Evolutionary conservation across 345 rosid species (phyloP).

Genomic region (Citrus reticulata): DNA sequence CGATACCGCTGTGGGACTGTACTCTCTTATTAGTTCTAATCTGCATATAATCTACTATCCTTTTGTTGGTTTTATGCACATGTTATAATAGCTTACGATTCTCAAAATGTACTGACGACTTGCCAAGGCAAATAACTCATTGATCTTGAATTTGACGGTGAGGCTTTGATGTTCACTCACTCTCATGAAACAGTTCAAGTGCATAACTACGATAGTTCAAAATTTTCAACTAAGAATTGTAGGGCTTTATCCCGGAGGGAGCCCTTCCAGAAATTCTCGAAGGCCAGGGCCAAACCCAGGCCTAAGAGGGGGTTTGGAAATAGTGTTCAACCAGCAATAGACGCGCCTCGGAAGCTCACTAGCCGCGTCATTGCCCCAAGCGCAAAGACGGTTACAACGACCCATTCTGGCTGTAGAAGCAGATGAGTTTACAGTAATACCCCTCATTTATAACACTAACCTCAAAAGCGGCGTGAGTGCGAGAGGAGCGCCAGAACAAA

Average conservation of each 20-base stretch:
- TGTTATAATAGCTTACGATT: too few species aligned
- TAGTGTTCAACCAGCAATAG: background rate
- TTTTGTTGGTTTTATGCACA: too few species aligned
- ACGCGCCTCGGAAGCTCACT: background rate
- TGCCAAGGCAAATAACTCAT: too few species aligned
- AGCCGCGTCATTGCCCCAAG: background rate
- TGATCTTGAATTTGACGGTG: too few species aligned
- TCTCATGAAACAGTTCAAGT: too few species aligned
- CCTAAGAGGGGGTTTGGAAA: background rate
- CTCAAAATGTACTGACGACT: too few species aligned
- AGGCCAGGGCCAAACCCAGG: background rate
- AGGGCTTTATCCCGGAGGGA: background rate
- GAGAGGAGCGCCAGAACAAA: constrained; percentile 17
- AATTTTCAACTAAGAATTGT: background rate
- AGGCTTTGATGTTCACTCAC: too few species aligned
- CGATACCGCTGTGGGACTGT: too few species aligned
- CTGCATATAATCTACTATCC: too few species aligned
- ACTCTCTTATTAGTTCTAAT: too few species aligned
- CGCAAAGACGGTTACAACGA: background rate
- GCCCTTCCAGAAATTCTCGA: background rate
- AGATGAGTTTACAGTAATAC: background rate
- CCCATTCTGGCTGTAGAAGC: too few species aligned
- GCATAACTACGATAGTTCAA: too few species aligned
- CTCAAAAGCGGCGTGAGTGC: background rate
- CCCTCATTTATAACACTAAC: background rate